phyloP scores from a whole-genome alignment of 108 stramenopile genomes.

The Stephanodiscus minutulus region DNA sequence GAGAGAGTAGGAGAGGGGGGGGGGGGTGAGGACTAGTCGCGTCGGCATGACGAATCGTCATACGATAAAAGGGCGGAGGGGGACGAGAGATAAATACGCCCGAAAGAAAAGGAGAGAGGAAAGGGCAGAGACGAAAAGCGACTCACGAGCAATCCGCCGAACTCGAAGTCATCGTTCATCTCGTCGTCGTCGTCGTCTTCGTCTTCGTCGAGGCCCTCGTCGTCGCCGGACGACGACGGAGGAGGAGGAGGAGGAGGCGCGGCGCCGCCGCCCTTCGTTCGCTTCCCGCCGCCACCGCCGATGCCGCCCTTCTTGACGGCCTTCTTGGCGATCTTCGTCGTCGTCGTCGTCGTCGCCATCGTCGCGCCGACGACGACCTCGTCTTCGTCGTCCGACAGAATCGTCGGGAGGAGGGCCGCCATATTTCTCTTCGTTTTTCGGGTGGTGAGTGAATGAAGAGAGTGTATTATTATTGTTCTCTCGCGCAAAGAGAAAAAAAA shows the following conservation, averaged over 20 bases:
- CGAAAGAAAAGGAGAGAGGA: slow-evolving; percentile 9
- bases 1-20: background rate
- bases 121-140: background rate
- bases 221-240: background rate
- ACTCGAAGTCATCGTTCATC: slow-evolving; percentile 70
- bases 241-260: background rate
- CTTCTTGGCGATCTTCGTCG: background rate
- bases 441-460: too few species aligned
- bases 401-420: slow-evolving; percentile 68
- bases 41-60: too few species aligned
- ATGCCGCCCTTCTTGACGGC: background rate
- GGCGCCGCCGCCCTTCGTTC: background rate
- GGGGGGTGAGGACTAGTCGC: too few species aligned
- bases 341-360: slow-evolving; percentile 82
- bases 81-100: too few species aligned
- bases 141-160: slow-evolving; percentile 79
- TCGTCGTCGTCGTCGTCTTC: slow-evolving; percentile 41
- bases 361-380: slow-evolving; percentile 43
- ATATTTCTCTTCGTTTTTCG: too few species aligned
- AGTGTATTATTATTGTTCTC: too few species aligned
- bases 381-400: slow-evolving; percentile 80
- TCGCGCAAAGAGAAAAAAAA: too few species aligned
- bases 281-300: background rate
- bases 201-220: background rate
- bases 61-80: too few species aligned